Percentiles rank a stretch among this genome's conserved stretches.
These are phyloP conservation scores for Candida sonorensis DNA, from an alignment of 805 yeast genomes.

Conservation along the genomic window DNA sequence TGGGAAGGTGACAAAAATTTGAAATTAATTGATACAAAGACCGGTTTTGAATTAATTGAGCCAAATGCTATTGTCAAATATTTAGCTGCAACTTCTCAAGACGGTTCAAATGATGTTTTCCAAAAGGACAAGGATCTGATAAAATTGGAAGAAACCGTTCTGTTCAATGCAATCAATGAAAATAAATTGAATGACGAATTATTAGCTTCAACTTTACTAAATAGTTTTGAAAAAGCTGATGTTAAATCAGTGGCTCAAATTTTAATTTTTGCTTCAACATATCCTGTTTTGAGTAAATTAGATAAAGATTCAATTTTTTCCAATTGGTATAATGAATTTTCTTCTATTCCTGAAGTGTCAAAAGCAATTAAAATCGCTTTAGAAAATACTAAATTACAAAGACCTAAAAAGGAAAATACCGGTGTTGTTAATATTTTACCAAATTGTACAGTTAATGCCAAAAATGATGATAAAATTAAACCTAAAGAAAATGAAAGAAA, in stretches of 20 bases:
- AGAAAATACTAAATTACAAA: slow-evolving; percentile 36
- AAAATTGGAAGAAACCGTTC: slow-evolving; percentile 37
- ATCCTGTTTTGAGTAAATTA: slow-evolving; percentile 30
- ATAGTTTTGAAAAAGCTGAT: slow-evolving; percentile 21
- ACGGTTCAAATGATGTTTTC: slow-evolving; percentile 12
- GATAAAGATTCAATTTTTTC: slow-evolving; percentile 9
- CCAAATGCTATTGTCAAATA: slow-evolving; percentile 67
- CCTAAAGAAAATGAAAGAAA: slow-evolving; percentile 75
- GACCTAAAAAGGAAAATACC: slow-evolving; percentile 35
- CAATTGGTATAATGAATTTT: slow-evolving; percentile 38
- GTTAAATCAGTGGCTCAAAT: slow-evolving; percentile 44
- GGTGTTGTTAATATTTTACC: slow-evolving; percentile 24
- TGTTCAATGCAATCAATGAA: slow-evolving; percentile 34
- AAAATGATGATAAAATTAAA: slow-evolving; percentile 33
- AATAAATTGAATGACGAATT: slow-evolving; percentile 23
- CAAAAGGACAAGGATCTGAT: slow-evolving; percentile 20
- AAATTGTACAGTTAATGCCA: slow-evolving; percentile 11
- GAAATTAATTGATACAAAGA: slow-evolving; percentile 26
- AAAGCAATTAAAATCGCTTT: slow-evolving; percentile 41
- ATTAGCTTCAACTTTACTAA: slow-evolving; percentile 5
- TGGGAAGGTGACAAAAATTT: slow-evolving; percentile 16
- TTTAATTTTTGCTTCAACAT: slow-evolving; percentile 53
- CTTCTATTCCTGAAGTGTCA: slow-evolving; percentile 31
- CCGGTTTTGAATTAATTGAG: slow-evolving; percentile 47
- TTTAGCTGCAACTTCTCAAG: slow-evolving; percentile 30